Evolutionary conservation across 2,329 filamentous ascomycete genomes (phyloP).

Genomic region (Geosmithia flava): DNA sequence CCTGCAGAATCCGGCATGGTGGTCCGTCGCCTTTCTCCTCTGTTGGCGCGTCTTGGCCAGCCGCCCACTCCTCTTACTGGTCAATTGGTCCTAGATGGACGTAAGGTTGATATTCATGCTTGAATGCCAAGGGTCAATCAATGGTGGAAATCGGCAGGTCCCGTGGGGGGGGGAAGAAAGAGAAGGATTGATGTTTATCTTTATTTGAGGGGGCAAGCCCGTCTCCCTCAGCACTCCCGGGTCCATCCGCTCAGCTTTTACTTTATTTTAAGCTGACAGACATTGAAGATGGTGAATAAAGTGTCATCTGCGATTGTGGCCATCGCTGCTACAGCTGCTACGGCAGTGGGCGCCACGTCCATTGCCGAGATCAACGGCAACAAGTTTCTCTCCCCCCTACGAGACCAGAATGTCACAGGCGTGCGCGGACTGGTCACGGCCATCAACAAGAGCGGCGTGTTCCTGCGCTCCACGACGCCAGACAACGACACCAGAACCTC

Average conservation of each 20-base stretch:
- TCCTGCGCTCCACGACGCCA: slow-evolving; percentile 45
- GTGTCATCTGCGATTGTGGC: slow-evolving; percentile 6
- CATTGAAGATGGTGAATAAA: too few relatives aligned
- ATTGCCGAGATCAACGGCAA: slow-evolving; percentile 56
- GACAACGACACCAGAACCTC: slow-evolving; percentile 45
- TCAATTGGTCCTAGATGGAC: background rate
- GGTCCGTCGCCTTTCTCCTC: too few relatives aligned
- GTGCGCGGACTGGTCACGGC: slow-evolving; percentile 55
- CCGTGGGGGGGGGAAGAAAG: background rate
- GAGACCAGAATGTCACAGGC: slow-evolving; percentile 40
- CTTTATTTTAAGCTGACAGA: too few relatives aligned
- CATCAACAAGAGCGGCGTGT: slow-evolving; percentile 49
- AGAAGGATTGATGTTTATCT: too few relatives aligned
- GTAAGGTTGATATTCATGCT: background rate
- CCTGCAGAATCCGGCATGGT: background rate
- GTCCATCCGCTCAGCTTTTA: too few relatives aligned
- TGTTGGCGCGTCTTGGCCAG: background rate
- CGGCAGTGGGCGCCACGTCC: slow-evolving; percentile 31
- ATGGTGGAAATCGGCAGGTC: too few relatives aligned
- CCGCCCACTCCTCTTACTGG: background rate
- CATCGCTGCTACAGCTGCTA: slow-evolving; percentile 13
- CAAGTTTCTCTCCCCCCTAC: slow-evolving; percentile 48
- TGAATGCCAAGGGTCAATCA: background rate
- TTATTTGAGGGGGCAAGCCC: too few relatives aligned
- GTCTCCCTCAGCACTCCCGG: too few relatives aligned